These are phyloP conservation scores for Thalassiosira profunda DNA, from an alignment of 108 stramenopile genomes.

Conservation along the genomic window DNA sequence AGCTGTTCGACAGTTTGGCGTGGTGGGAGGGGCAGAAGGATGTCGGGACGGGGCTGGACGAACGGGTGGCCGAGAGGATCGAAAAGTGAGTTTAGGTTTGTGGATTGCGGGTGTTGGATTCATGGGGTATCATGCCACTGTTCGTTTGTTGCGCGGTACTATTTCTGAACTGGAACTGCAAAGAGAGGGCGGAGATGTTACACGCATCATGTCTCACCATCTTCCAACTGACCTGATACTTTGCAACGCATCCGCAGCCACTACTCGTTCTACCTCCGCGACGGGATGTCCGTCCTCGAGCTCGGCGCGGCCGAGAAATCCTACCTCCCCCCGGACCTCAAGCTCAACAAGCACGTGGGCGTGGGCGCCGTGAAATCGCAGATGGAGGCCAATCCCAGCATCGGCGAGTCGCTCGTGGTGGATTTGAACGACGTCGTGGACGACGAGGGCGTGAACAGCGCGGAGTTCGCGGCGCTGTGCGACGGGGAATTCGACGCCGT, in stretches of 20 bases:
- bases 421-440: slow-evolving; percentile 85
- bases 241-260: slow-evolving; percentile 46
- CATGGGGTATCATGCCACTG: too few relatives aligned
- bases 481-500: slow-evolving; percentile 78
- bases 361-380: slow-evolving; percentile 63
- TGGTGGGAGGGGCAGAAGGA: slow-evolving; percentile 76
- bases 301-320: slow-evolving; percentile 88
- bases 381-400: slow-evolving; percentile 80
- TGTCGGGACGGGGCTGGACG: slow-evolving; percentile 68
- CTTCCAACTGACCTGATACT: background rate
- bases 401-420: slow-evolving; percentile 70
- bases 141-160: background rate
- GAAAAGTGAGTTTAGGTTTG: slow-evolving; percentile 52
- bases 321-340: slow-evolving; percentile 75
- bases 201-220: background rate
- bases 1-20: slow-evolving; percentile 56
- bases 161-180: background rate
- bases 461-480: slow-evolving; percentile 59
- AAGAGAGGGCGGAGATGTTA: background rate
- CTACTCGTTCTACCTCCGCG: slow-evolving; percentile 76
- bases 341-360: slow-evolving; percentile 77
- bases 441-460: slow-evolving; percentile 70
- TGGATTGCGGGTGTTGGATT: background rate
- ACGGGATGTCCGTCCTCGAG: slow-evolving; percentile 87
- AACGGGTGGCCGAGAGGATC: slow-evolving; percentile 67